A percentile compares a stretch with the other conserved stretches of the same genome.
Conservation (phyloP, 2,329 filamentous ascomycete species). For the Trichothecium roseum region DNA sequence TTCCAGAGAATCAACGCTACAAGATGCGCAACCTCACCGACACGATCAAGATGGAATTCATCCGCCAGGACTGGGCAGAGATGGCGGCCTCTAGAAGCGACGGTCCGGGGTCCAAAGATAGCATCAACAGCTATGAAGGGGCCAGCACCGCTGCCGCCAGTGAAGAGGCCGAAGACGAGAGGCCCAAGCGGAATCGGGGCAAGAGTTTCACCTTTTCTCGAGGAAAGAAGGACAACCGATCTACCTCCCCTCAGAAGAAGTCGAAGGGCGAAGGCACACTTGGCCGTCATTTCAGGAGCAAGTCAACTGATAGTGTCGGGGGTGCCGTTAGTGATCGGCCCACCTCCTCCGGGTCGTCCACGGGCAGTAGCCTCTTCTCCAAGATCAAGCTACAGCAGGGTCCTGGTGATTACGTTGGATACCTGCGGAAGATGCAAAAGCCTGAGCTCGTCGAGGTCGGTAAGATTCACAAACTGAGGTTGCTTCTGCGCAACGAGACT, state of each 20-base stretch:
- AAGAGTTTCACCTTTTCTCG: constrained; percentile 68
- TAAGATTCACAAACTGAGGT: constrained; percentile 82
- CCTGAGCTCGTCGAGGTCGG: constrained; percentile 85
- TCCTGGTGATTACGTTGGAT: constrained; percentile 77
- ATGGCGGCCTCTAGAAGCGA: constrained; percentile 41
- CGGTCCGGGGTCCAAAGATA: constrained; percentile 33
- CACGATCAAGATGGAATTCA: constrained; percentile 91
- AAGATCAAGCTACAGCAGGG: constrained; percentile 65
- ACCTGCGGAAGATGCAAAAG: constrained; percentile 70
- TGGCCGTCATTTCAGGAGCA: constrained; percentile 56
- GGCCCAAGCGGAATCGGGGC: constrained; percentile 36
- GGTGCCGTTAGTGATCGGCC: constrained; percentile 47
- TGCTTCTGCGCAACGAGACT: constrained; percentile 86
- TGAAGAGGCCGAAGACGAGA: constrained; percentile 32
- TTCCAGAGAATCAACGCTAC: constrained; percentile 85
- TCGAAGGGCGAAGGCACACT: constrained; percentile 54
- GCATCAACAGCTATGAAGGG: constrained; percentile 25
- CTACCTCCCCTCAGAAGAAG: constrained; percentile 64
- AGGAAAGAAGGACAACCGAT: constrained; percentile 39
- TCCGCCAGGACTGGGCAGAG: constrained; percentile 76
- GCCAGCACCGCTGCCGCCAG: constrained; percentile 19
- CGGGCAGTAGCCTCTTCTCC: constrained; percentile 48
- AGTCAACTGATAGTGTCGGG: constrained; percentile 62
- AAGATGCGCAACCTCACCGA: constrained; percentile 87
- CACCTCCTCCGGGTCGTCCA: constrained; percentile 37